A percentile compares a stretch with the other conserved stretches of the same genome.
Conservation (phyloP, 805 yeast genomes). For the Phaffomyces thermotolerans region DNA sequence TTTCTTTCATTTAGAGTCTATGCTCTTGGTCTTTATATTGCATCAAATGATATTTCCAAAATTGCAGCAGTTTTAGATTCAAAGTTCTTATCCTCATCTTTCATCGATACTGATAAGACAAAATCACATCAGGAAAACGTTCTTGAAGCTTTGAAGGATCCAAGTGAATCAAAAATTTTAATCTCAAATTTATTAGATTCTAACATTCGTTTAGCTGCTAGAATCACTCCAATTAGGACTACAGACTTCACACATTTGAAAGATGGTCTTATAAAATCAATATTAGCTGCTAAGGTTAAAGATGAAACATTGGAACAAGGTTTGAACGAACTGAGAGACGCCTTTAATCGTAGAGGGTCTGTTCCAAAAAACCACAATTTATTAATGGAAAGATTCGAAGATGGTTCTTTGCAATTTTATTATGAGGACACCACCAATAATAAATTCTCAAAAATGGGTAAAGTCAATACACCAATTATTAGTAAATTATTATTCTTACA, state of each 20-base stretch:
- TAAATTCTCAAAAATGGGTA: slow-evolving; percentile 41
- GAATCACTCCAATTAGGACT: slow-evolving; percentile 81
- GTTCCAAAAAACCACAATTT: slow-evolving; percentile 71
- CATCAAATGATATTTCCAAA: slow-evolving; percentile 44
- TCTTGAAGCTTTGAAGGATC: slow-evolving; percentile 40
- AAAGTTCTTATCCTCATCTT: slow-evolving; percentile 30
- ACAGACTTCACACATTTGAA: slow-evolving; percentile 86
- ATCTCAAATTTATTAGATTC: slow-evolving; percentile 50
- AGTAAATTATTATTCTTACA: slow-evolving; percentile 65
- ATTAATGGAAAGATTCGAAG: slow-evolving; percentile 43
- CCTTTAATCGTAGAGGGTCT: slow-evolving; percentile 58
- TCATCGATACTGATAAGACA: slow-evolving; percentile 27
- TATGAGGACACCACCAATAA: slow-evolving; percentile 36
- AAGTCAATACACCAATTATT: slow-evolving; percentile 52
- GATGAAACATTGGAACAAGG: slow-evolving; percentile 50
- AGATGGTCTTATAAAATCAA: slow-evolving; percentile 82
- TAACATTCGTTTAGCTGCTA: slow-evolving; percentile 56
- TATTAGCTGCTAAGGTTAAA: slow-evolving; percentile 54
- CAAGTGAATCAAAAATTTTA: slow-evolving; percentile 43
- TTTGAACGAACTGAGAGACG: slow-evolving; percentile 54
- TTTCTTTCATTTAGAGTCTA: slow-evolving; percentile 79
- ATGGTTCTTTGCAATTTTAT: slow-evolving; percentile 40
- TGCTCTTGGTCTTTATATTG: slow-evolving; percentile 76
- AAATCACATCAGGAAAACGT: slow-evolving; percentile 35
- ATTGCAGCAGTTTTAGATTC: slow-evolving; percentile 38